Percentiles rank a stretch among this genome's conserved stretches.
phyloP scores from a whole-genome alignment of 495 filamentous ascomycete genomes.

The Annulohypoxylon moriforme region DNA sequence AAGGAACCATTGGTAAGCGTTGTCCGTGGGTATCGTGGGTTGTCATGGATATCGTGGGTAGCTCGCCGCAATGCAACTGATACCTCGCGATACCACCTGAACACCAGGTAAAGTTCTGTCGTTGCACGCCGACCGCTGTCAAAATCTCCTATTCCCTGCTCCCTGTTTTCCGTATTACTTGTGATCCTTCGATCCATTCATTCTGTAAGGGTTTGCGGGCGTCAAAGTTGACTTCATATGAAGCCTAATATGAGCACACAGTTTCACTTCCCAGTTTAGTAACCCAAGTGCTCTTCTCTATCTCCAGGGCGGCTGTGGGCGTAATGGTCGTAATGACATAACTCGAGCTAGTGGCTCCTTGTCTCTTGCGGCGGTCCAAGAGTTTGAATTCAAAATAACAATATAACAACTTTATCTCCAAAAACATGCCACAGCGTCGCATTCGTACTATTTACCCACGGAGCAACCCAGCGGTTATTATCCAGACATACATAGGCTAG shows the following conservation, averaged over 20 bases:
- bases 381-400: constrained; percentile 18
- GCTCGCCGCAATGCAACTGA: constrained; percentile 22
- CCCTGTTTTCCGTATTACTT: constrained; percentile 3
- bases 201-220: not conserved
- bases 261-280: constrained; percentile 5
- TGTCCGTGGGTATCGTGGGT: constrained; percentile 18
- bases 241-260: constrained; percentile 4
- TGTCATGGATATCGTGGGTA: constrained; percentile 14
- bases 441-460: constrained; percentile 42
- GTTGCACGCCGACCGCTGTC: constrained; percentile 9
- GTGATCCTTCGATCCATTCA: not conserved
- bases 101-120: constrained; percentile 35
- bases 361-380: constrained; percentile 3
- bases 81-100: constrained; percentile 29
- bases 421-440: constrained; percentile 31
- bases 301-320: not conserved
- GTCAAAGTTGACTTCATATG: constrained; percentile 18
- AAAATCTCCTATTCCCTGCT: constrained; percentile 15
- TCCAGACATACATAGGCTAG: constrained; percentile 41
- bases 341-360: constrained; percentile 16
- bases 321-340: too few species aligned
- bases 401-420: not conserved
- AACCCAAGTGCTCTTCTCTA: constrained; percentile 1
- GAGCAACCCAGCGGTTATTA: constrained; percentile 32
- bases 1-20: constrained; percentile 4